Evolutionary conservation across 352 stramenopile species (phyloP).

Genomic region (Aphanomyces invadans): DNA sequence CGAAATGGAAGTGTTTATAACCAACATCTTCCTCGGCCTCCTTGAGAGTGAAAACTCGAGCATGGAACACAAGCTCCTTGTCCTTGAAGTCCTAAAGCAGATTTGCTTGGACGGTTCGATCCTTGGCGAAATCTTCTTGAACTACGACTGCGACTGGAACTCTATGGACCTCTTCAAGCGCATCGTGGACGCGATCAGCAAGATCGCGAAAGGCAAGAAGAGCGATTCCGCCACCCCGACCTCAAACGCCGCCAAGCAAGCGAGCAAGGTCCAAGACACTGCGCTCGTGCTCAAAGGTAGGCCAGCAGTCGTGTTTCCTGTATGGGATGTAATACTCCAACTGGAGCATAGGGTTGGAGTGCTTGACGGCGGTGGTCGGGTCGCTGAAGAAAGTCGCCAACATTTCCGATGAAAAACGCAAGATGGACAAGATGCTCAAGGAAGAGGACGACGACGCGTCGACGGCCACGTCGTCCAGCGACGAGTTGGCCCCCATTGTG

Average conservation of each 20-base stretch:
- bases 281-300: conserved; percentile 56
- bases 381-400: conserved; percentile 87
- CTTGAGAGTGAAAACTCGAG: conserved; percentile 96
- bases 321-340: too few relatives aligned
- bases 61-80: conserved; percentile 96
- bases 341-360: conserved; percentile 82
- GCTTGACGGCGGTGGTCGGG: conserved; percentile 87
- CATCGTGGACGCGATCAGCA: conserved; percentile 94
- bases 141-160: conserved; percentile 99
- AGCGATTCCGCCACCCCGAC: conserved; percentile 28
- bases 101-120: conserved; percentile 93
- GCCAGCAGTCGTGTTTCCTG: too few relatives aligned
- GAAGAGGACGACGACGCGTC: conserved; percentile 40
- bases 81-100: conserved; percentile 94
- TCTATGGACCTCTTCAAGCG: conserved; percentile 96
- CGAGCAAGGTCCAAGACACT: conserved; percentile 30
- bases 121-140: conserved; percentile 98
- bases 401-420: conserved; percentile 50
- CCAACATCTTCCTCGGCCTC: conserved; percentile 97
- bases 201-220: conserved; percentile 89
- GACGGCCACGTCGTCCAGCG: conserved; percentile 42
- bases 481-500: too few relatives aligned
- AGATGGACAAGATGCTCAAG: conserved; percentile 33
- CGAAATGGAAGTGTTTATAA: conserved; percentile 99
- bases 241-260: conserved; percentile 43